Conservation (phyloP, 192 early-diverging fungal genomes). For the Allomyces macrogynus region DNA sequence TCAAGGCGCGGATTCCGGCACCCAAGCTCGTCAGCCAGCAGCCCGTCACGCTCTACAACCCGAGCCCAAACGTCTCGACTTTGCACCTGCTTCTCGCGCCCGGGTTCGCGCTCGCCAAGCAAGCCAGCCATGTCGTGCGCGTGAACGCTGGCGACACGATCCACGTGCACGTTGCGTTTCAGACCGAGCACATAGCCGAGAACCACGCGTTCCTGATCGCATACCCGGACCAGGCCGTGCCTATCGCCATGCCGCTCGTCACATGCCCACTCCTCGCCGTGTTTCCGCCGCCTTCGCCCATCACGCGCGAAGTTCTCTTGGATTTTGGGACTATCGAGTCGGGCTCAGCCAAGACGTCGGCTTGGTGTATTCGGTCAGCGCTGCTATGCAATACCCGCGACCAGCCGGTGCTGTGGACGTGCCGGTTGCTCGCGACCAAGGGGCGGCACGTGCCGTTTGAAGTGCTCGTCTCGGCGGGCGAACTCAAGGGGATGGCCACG, state of each 20-base stretch:
- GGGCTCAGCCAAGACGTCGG: slow-evolving; percentile 9
- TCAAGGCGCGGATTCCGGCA: background rate
- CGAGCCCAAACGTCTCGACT: background rate
- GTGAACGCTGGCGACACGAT: background rate
- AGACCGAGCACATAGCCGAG: background rate
- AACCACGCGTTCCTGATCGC: background rate
- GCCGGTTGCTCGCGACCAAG: slow-evolving; percentile 21
- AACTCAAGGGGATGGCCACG: slow-evolving; percentile 21
- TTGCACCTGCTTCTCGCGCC: background rate
- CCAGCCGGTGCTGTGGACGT: slow-evolving; percentile 22
- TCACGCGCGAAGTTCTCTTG: slow-evolving; percentile 18
- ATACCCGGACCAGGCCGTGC: background rate
- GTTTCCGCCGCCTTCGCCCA: background rate
- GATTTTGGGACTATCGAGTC: slow-evolving; percentile 34
- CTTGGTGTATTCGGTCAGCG: slow-evolving; percentile 18
- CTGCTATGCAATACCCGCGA: slow-evolving; percentile 24
- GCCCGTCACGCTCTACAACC: background rate
- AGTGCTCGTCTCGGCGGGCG: slow-evolving; percentile 20
- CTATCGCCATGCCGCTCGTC: background rate
- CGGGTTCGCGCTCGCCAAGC: background rate
- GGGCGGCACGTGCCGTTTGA: slow-evolving; percentile 27
- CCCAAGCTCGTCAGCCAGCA: background rate
- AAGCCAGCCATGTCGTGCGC: background rate
- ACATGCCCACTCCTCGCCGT: background rate
- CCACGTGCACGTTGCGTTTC: background rate